These are phyloP conservation scores for Parietichytrium sp. DNA, from an alignment of 108 stramenopile genomes.

Conservation along the genomic window DNA sequence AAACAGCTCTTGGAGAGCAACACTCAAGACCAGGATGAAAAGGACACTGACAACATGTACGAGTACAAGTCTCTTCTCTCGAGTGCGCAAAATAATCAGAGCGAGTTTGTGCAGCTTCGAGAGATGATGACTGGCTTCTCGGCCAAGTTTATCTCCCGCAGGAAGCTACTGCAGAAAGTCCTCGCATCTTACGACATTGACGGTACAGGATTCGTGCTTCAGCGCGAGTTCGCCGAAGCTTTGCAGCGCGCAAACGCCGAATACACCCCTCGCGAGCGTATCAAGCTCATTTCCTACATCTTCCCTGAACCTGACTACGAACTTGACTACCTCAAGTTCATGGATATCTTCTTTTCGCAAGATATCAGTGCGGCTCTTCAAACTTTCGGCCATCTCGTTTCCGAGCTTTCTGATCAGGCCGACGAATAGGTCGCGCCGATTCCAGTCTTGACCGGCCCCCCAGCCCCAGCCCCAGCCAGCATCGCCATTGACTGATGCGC, in stretches of 20 bases:
- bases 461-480: too few relatives aligned
- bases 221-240: neutral
- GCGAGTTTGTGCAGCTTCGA: neutral
- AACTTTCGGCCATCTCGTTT: too few relatives aligned
- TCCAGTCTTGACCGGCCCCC: too few relatives aligned
- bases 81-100: neutral
- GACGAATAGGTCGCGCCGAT: too few relatives aligned
- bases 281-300: neutral
- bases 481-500: too few relatives aligned
- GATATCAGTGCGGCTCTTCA: neutral
- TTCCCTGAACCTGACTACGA: neutral
- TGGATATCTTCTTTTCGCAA: neutral
- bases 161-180: neutral
- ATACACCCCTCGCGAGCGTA: neutral
- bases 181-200: conserved; percentile 6
- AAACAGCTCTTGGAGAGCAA: neutral
- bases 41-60: neutral
- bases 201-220: neutral
- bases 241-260: neutral
- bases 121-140: neutral
- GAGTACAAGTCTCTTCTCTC: conserved; percentile 1
- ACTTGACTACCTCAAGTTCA: neutral
- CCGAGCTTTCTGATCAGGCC: too few relatives aligned
- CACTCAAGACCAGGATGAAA: neutral
- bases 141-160: neutral